Evolutionary conservation across 2,329 filamentous ascomycete species (phyloP).

Genomic region (Cladosporium phlei): DNA sequence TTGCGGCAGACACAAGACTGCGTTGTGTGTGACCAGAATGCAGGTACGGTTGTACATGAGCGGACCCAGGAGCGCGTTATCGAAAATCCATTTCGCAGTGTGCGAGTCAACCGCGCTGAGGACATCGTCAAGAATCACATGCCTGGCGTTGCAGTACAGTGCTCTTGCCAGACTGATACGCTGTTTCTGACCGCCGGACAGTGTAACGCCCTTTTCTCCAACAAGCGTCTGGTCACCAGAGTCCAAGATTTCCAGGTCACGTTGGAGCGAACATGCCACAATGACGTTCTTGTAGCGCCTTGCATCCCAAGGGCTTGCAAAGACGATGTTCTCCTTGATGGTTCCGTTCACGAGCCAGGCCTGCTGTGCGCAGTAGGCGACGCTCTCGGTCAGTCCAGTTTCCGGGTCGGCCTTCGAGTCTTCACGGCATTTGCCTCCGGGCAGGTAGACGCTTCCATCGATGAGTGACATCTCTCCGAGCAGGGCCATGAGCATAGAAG

Average conservation of each 20-base stretch:
- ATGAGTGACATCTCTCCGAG: slow-evolving; percentile 92
- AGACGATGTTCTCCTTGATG: slow-evolving; percentile 93
- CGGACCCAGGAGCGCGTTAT: slow-evolving; percentile 81
- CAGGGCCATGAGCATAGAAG: slow-evolving; percentile 89
- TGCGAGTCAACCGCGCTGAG: slow-evolving; percentile 96
- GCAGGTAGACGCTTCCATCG: slow-evolving; percentile 74
- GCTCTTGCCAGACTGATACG: slow-evolving; percentile 94
- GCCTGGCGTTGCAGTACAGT: slow-evolving; percentile 89
- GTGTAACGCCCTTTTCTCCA: slow-evolving; percentile 92
- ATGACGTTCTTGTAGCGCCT: slow-evolving; percentile 83
- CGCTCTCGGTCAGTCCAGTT: slow-evolving; percentile 82
- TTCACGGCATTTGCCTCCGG: slow-evolving; percentile 78
- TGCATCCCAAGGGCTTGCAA: slow-evolving; percentile 74
- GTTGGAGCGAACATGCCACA: slow-evolving; percentile 82
- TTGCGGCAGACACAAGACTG: slow-evolving; percentile 76
- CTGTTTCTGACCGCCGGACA: slow-evolving; percentile 96
- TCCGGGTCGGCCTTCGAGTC: slow-evolving; percentile 76
- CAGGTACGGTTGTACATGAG: slow-evolving; percentile 87
- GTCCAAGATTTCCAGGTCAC: slow-evolving; percentile 87
- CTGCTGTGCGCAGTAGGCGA: slow-evolving; percentile 94
- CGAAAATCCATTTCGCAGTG: slow-evolving; percentile 97
- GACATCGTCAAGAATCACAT: slow-evolving; percentile 89
- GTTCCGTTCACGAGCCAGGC: slow-evolving; percentile 95
- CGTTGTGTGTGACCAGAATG: slow-evolving; percentile 92
- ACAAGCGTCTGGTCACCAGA: slow-evolving; percentile 89